Evolutionary conservation across 2,329 filamentous ascomycete species (phyloP).

Genomic region (Penicillium sp.): DNA sequence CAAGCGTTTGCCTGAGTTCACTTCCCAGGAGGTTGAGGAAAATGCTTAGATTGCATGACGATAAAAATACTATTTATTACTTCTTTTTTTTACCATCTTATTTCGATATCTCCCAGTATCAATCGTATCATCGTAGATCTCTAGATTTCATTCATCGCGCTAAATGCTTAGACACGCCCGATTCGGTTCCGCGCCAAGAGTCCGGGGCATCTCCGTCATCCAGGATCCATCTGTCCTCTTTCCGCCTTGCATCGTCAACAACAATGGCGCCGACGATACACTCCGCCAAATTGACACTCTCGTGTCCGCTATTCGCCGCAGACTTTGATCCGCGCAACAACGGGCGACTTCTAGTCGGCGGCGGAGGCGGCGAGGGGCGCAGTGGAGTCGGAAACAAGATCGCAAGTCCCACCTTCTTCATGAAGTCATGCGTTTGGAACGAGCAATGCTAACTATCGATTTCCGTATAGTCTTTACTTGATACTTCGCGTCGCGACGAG

Average conservation of each 20-base stretch:
- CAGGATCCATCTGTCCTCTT: constrained; percentile 26
- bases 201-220: constrained; percentile 25
- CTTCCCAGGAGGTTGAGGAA: constrained; percentile 63
- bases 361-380: constrained; percentile 77
- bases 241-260: constrained; percentile 7
- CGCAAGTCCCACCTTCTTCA: constrained; percentile 49
- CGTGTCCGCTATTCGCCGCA: constrained; percentile 81
- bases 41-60: constrained; percentile 8
- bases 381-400: constrained; percentile 86
- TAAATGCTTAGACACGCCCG: constrained; percentile 9
- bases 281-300: constrained; percentile 62
- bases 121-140: background rate
- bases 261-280: constrained; percentile 41
- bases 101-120: background rate
- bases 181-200: constrained; percentile 28
- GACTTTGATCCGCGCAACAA: constrained; percentile 82
- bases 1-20: constrained; percentile 76
- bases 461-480: constrained; percentile 60
- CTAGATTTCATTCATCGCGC: constrained; percentile 3
- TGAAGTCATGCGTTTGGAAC: background rate
- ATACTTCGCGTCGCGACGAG: constrained; percentile 62
- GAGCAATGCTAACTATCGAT: constrained; percentile 1
- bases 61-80: constrained; percentile 20
- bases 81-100: background rate
- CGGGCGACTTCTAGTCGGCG: constrained; percentile 72